phyloP scores from a whole-genome alignment of 2,329 filamentous ascomycete genomes.

The Apiospora marii region DNA sequence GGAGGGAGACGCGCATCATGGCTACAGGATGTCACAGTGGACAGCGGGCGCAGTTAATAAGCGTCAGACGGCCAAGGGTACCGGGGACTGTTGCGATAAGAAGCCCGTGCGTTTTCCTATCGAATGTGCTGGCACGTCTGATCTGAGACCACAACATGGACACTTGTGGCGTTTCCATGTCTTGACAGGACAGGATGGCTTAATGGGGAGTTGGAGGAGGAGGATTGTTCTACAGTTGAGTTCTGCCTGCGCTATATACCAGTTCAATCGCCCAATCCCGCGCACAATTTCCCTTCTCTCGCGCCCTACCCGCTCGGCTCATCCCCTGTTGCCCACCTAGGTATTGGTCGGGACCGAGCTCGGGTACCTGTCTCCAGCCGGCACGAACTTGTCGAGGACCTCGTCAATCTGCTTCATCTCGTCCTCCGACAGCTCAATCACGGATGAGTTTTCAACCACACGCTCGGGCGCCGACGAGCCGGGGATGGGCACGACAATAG shows the following conservation, averaged over 20 bases:
- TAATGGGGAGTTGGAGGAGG: neutral
- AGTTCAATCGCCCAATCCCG: neutral
- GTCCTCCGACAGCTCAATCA: neutral
- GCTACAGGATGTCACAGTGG: neutral
- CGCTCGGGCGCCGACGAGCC: neutral
- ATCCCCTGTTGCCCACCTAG: neutral
- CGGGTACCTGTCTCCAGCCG: neutral
- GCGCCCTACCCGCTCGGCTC: neutral
- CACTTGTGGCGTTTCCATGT: neutral
- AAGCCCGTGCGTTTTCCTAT: neutral
- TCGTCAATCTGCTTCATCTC: slow-evolving; percentile 17
- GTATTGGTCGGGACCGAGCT: slow-evolving; percentile 13
- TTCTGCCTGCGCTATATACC: neutral
- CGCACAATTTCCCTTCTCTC: neutral
- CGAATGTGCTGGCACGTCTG: neutral
- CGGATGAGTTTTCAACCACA: neutral
- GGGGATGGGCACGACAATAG: slow-evolving; percentile 6
- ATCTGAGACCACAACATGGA: neutral
- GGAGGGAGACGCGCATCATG: neutral
- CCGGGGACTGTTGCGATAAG: neutral
- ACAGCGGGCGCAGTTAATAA: too few species aligned
- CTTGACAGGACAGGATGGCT: neutral
- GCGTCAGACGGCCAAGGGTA: neutral
- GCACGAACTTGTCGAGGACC: neutral
- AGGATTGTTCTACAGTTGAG: neutral